These are phyloP conservation scores for Citrus cavaleriei DNA, from an alignment of 345 rosid species.

Conservation along the genomic window DNA sequence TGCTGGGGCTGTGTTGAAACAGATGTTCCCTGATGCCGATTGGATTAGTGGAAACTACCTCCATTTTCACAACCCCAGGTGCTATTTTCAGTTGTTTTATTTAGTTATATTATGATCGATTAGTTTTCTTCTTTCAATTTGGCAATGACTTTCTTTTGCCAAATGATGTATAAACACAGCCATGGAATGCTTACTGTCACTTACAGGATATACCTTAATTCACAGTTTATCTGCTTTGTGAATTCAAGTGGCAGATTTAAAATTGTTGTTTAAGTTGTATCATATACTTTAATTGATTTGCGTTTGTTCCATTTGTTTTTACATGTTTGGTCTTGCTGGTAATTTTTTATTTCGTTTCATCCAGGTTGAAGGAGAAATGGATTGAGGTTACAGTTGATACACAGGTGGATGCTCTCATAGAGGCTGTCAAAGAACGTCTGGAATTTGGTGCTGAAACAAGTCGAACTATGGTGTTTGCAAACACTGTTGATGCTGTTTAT, in stretches of 20 bases:
- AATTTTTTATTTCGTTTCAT: slow-evolving; percentile 17
- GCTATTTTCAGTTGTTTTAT: slow-evolving; percentile 10
- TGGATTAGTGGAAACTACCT: slow-evolving; percentile 94
- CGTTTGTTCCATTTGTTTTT: background rate
- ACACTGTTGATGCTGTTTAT: slow-evolving; percentile 87
- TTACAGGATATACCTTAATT: background rate
- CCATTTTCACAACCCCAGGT: slow-evolving; percentile 95
- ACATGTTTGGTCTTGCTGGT: background rate
- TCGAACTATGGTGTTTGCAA: slow-evolving; percentile 94
- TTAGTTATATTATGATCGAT: background rate
- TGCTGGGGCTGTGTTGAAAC: slow-evolving; percentile 82
- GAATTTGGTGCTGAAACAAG: slow-evolving; percentile 26
- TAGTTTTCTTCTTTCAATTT: background rate
- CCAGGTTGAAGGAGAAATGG: slow-evolving; percentile 83
- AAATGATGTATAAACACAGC: background rate
- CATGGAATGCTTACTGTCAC: background rate
- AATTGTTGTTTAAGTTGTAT: background rate
- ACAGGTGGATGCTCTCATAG: slow-evolving; percentile 82
- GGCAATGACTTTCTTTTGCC: background rate
- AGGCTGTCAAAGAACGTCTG: slow-evolving; percentile 56
- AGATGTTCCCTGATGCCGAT: slow-evolving; percentile 83
- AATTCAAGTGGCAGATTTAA: background rate
- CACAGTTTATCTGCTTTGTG: slow-evolving; percentile 1
- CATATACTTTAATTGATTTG: background rate
- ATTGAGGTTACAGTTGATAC: slow-evolving; percentile 75